phyloP scores from a whole-genome alignment of 495 filamentous ascomycete species.

The Neurospora intermedia region DNA sequence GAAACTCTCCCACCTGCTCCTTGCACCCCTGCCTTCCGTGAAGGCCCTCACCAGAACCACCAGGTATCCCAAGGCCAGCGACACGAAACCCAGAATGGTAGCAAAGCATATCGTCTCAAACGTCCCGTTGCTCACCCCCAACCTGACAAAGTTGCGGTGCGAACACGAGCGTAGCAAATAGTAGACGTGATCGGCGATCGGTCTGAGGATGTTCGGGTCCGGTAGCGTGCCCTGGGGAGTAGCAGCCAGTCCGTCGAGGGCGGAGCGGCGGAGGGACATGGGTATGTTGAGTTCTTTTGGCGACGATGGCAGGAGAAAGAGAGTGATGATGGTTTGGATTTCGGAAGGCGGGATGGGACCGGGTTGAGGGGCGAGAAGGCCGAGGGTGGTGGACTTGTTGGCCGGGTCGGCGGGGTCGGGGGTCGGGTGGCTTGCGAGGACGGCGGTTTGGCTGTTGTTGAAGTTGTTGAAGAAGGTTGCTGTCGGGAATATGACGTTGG shows the following conservation, averaged over 20 bases:
- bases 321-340: slow-evolving; percentile 24
- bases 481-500: neutral
- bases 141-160: slow-evolving; percentile 39
- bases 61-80: slow-evolving; percentile 23
- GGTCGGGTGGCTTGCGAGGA: slow-evolving; percentile 3
- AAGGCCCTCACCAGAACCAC: slow-evolving; percentile 23
- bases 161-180: slow-evolving; percentile 39
- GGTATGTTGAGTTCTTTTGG: slow-evolving; percentile 35
- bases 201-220: slow-evolving; percentile 18
- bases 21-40: slow-evolving; percentile 20
- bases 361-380: neutral
- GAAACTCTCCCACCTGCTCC: slow-evolving; percentile 25
- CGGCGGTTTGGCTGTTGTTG: slow-evolving; percentile 1
- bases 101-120: slow-evolving; percentile 34
- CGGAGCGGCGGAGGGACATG: slow-evolving; percentile 19
- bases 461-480: slow-evolving; percentile 1
- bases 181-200: slow-evolving; percentile 33
- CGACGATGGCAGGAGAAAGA: slow-evolving; percentile 26
- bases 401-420: neutral
- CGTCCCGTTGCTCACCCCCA: slow-evolving; percentile 34
- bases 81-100: slow-evolving; percentile 24
- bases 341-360: slow-evolving; percentile 16
- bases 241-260: slow-evolving; percentile 17
- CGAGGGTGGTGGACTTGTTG: slow-evolving; percentile 1
- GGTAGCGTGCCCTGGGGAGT: slow-evolving; percentile 5